Conservation (phyloP, 257 asterid genomes). For the Solanum paucissectum region DNA sequence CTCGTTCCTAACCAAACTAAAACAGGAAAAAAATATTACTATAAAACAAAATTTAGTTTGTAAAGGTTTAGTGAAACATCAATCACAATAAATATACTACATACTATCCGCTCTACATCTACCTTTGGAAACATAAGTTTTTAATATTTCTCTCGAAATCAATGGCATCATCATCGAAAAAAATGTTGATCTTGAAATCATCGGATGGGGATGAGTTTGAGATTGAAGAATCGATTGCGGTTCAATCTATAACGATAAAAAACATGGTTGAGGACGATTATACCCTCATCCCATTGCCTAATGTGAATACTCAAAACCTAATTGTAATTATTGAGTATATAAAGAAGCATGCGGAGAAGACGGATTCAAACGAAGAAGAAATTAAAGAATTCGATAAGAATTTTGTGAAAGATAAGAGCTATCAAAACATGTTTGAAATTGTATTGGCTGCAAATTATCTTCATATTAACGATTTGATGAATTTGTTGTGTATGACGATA, state of each 20-base stretch:
- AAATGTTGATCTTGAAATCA: neutral
- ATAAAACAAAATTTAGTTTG: neutral
- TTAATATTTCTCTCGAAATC: neutral
- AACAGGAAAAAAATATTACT: too few relatives aligned
- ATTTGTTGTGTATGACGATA: neutral
- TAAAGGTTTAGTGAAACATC: neutral
- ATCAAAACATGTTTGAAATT: neutral
- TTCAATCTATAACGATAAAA: neutral
- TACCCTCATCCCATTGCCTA: neutral
- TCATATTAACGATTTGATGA: neutral
- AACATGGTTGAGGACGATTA: constrained; percentile 5
- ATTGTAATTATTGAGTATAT: neutral
- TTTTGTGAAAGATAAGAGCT: neutral
- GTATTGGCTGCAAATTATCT: constrained; percentile 2
- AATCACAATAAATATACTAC: too few relatives aligned
- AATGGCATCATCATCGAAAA: neutral
- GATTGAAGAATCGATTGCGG: neutral
- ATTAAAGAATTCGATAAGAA: neutral
- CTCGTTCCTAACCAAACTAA: neutral
- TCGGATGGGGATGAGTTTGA: neutral
- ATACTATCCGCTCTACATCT: neutral
- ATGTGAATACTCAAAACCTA: neutral
- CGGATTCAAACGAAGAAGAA: neutral
- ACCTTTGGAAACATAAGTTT: neutral
- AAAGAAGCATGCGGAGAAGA: neutral